These are phyloP conservation scores for Hexamita inflata DNA, from an alignment of 208 protist species.

Conservation along the genomic window DNA sequence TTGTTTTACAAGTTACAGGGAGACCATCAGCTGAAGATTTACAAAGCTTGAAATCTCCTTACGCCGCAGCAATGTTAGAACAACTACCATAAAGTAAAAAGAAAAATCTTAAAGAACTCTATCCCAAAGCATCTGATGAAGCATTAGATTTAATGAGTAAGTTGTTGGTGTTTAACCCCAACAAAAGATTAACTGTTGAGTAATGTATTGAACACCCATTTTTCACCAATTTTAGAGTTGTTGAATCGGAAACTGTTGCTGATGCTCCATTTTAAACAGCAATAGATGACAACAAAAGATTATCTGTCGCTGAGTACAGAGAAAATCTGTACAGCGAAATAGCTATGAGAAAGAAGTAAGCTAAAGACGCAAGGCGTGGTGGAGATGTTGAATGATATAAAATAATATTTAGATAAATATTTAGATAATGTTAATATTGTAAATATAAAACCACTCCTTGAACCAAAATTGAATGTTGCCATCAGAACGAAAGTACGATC, in stretches of 20 bases:
- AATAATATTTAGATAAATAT: background rate
- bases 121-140: conserved; percentile 39
- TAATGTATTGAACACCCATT: conserved; percentile 55
- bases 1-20: conserved; percentile 49
- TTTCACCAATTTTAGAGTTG: conserved; percentile 54
- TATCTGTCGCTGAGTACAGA: conserved; percentile 50
- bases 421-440: no score
- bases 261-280: conserved; percentile 39
- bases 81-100: conserved; percentile 35
- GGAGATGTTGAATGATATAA: background rate
- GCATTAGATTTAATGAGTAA: conserved; percentile 43
- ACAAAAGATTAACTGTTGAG: conserved; percentile 43
- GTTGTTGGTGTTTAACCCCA: conserved; percentile 43
- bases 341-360: conserved; percentile 52
- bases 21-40: conserved; percentile 41
- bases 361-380: background rate
- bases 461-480: no score
- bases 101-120: conserved; percentile 36
- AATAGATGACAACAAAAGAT: conserved; percentile 42
- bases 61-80: conserved; percentile 46
- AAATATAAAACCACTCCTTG: no score
- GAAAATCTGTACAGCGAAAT: conserved; percentile 54
- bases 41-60: conserved; percentile 38
- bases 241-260: conserved; percentile 45
- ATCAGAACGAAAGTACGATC: no score